Percentiles rank a stretch among this genome's conserved stretches.
phyloP scores from a whole-genome alignment of 345 rosid species.

The Syzygium grande region DNA sequence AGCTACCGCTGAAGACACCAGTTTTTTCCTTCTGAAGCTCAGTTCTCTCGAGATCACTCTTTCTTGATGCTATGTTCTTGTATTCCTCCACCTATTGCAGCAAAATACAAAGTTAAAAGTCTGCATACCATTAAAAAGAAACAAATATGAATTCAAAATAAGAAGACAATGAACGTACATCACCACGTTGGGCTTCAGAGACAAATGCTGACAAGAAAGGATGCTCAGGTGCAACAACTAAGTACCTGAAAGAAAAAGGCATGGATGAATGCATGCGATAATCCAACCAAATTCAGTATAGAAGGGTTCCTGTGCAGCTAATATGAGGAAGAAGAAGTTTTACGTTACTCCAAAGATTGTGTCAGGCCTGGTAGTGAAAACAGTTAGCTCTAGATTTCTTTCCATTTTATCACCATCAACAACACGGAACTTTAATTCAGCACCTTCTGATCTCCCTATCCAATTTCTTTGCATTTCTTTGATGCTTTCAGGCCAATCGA shows the following conservation, averaged over 20 bases:
- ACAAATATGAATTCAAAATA: background rate
- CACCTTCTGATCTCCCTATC: slow-evolving; percentile 95
- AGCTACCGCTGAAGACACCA: slow-evolving; percentile 77
- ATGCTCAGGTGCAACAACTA: slow-evolving; percentile 96
- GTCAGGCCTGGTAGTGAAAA: slow-evolving; percentile 89
- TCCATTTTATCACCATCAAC: slow-evolving; percentile 47
- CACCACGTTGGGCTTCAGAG: slow-evolving; percentile 35
- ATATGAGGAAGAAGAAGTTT: background rate
- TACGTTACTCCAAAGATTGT: slow-evolving; percentile 96
- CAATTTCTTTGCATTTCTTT: slow-evolving; percentile 96
- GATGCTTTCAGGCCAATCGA: slow-evolving; percentile 90
- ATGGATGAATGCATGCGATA: slow-evolving; percentile 6
- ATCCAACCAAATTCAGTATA: background rate
- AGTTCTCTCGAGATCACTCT: slow-evolving; percentile 95
- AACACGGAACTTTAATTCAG: slow-evolving; percentile 56
- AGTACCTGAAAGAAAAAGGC: slow-evolving; percentile 41
- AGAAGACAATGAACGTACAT: slow-evolving; percentile 22
- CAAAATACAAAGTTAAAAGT: background rate
- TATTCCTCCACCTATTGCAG: slow-evolving; percentile 73
- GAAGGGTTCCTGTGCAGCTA: background rate
- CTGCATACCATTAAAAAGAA: background rate
- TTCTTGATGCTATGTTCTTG: slow-evolving; percentile 59
- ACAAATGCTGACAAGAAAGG: slow-evolving; percentile 43
- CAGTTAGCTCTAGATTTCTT: slow-evolving; percentile 44
- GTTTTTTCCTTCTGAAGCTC: slow-evolving; percentile 96